Base-by-base conservation (phyloP, 192 early-diverging fungal species). In the Mortierella hygrophila region DNA sequence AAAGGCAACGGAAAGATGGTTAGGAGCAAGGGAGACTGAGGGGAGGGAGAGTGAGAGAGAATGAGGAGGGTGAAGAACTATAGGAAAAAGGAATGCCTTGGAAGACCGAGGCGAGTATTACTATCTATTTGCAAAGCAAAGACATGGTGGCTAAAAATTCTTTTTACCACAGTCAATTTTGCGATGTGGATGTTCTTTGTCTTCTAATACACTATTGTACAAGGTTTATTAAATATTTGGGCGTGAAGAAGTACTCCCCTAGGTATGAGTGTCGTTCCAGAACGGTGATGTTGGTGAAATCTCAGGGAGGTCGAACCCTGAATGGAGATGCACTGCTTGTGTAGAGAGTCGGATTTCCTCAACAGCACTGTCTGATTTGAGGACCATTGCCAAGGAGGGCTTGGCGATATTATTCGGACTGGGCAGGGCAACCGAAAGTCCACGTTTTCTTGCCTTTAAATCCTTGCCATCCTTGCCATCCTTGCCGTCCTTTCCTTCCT, bases 211-310 rank as follows among this genome's bases (percentile, higher is more conserved):
- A 57, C 23, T 65, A 11, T 32, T 65, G 60, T 65, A 65, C 60
- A 65, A 32, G 60, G 29, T 65, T 26, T 65, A 32, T 60, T 46
- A 46, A 13, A 40, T 40, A 40, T 52, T 52, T 52, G 20, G 8
- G 29, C 13, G 26, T 15, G 2, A 29, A 35, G 9, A 0, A 10
- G 13, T 26, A 10, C 26, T 32, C 26, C 0, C 29, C 11, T 65
- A 65, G 11, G 26, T 29, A 4, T 29, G 74, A 6, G 63, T 4
- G 20, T 84, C 82, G 26, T 79, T 85, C 78, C 83, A 85, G 32
- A 85, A 85, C 0, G 83, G 78, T 10, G 83, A 85, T 35, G 73
- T 76, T 9, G 83, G 83, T 18, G 83, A 85, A 32, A 85, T 80
- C 11, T 71, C 70, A 5, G 83, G 83, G 5, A 85, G 70, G 26